These are phyloP conservation scores for Calonectria ilicicola DNA, from an alignment of 2,329 filamentous ascomycete genomes.

Conservation along the genomic window DNA sequence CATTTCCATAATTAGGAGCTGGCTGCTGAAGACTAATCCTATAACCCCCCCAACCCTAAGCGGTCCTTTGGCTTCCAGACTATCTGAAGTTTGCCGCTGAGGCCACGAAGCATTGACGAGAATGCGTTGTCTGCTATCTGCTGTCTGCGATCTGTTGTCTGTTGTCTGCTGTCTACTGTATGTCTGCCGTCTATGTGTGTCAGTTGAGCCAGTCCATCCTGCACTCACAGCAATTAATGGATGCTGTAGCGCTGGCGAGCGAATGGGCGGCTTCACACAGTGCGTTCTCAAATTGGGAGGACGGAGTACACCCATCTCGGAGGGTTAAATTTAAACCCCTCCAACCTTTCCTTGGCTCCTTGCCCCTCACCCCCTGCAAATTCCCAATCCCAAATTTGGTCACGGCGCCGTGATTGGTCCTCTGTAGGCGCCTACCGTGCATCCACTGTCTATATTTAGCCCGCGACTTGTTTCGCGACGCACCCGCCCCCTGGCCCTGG, in stretches of 20 bases:
- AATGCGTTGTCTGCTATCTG: not conserved
- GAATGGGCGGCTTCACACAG: conserved; percentile 32
- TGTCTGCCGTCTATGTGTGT: not conserved
- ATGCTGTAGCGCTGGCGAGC: not conserved
- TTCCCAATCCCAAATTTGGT: conserved; percentile 43
- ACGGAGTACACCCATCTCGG: conserved; percentile 35
- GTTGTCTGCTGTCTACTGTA: not conserved
- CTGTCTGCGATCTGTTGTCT: too few species aligned
- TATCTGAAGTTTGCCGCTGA: not conserved
- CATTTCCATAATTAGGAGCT: conserved; percentile 18
- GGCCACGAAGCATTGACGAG: not conserved
- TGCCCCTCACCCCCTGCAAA: conserved; percentile 30
- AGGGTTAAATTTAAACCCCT: conserved; percentile 44
- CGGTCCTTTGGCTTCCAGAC: not conserved
- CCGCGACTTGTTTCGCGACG: conserved; percentile 43
- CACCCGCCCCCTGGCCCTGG: conserved; percentile 21
- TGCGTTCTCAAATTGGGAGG: conserved; percentile 11
- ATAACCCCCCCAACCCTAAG: not conserved
- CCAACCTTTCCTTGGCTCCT: conserved; percentile 27
- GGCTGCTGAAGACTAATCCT: conserved; percentile 2
- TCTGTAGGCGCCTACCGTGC: conserved; percentile 46
- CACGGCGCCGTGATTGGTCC: conserved; percentile 43
- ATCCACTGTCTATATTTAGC: conserved; percentile 50
- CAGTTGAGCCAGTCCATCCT: not conserved
- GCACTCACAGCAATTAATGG: not conserved